Conservation (phyloP, 805 yeast genomes). For the Candida fluviatilis region DNA sequence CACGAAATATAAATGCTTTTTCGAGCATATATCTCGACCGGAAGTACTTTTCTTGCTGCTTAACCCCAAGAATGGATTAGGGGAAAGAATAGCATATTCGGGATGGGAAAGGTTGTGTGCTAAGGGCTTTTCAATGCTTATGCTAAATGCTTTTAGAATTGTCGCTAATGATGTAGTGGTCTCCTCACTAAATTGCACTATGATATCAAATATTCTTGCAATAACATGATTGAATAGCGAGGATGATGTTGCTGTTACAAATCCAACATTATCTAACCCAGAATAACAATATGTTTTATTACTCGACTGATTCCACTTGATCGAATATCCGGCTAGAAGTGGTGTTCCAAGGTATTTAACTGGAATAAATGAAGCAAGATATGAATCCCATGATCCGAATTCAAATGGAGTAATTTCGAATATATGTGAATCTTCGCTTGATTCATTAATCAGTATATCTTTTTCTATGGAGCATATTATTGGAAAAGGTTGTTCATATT, state of each 20-base stretch:
- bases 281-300: slow-evolving; percentile 38
- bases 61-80: slow-evolving; percentile 53
- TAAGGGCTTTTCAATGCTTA: slow-evolving; percentile 24
- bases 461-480: slow-evolving; percentile 40
- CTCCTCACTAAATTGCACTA: slow-evolving; percentile 27
- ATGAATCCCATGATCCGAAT: slow-evolving; percentile 63
- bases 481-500: slow-evolving; percentile 46
- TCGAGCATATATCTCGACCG: slow-evolving; percentile 10
- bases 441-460: slow-evolving; percentile 19
- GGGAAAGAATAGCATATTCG: slow-evolving; percentile 57
- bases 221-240: slow-evolving; percentile 56
- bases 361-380: slow-evolving; percentile 44
- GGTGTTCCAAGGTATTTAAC: slow-evolving; percentile 50
- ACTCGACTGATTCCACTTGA: slow-evolving; percentile 15
- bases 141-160: slow-evolving; percentile 41
- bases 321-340: slow-evolving; percentile 40
- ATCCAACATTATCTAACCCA: slow-evolving; percentile 57
- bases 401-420: slow-evolving; percentile 64
- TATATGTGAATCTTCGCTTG: slow-evolving; percentile 34
- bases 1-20: slow-evolving; percentile 25
- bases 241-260: slow-evolving; percentile 61
- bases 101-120: slow-evolving; percentile 38
- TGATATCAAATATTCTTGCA: slow-evolving; percentile 41
- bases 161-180: slow-evolving; percentile 31
- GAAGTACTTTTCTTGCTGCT: slow-evolving; percentile 4